Evolutionary conservation across 2,329 filamentous ascomycete genomes (phyloP).

Genomic region (Hypoxylon sp.): DNA sequence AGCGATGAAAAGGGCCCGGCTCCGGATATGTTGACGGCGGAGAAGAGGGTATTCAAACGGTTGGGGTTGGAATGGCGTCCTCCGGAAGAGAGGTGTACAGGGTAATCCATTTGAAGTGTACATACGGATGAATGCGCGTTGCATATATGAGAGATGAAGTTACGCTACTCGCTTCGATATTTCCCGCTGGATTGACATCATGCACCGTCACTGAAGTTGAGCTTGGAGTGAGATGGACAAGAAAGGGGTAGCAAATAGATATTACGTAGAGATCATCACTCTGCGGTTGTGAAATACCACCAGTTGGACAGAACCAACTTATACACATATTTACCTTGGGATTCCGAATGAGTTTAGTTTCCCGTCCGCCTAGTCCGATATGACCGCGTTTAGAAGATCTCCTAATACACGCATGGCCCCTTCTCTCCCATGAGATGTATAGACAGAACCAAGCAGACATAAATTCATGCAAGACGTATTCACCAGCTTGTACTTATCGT

Average conservation of each 20-base stretch:
- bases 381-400: neutral
- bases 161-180: no score
- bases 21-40: conserved; percentile 77
- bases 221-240: no score
- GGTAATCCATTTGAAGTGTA: conserved; percentile 23
- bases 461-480: neutral
- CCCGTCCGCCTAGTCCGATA: neutral
- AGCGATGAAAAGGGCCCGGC: conserved; percentile 62
- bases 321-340: neutral
- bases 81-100: conserved; percentile 76
- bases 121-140: neutral
- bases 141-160: neutral
- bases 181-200: no score
- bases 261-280: neutral
- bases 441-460: no score
- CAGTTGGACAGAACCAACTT: neutral
- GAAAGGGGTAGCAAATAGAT: neutral
- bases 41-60: conserved; percentile 83
- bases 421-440: no score
- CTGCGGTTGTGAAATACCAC: neutral
- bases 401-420: no score
- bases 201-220: no score
- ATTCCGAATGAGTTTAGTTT: neutral
- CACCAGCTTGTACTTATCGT: neutral
- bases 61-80: conserved; percentile 76